These are phyloP conservation scores for Suillus occidentalis DNA, from an alignment of 768 basidiomycete species.

Conservation along the genomic window DNA sequence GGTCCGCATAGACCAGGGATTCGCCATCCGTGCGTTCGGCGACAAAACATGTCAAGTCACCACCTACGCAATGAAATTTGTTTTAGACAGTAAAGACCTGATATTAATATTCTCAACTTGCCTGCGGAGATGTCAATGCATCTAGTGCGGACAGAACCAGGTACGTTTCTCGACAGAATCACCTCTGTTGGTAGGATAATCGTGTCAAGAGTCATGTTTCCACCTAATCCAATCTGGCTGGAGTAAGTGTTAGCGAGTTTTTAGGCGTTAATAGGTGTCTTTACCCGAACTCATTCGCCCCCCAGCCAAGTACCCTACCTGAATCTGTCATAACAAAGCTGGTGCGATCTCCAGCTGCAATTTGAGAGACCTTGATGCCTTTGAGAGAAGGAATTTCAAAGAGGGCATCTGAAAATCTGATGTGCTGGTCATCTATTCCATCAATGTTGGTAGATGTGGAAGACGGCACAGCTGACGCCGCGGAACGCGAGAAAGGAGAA, in stretches of 20 bases:
- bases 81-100: background rate
- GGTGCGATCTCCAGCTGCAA: slow-evolving; percentile 69
- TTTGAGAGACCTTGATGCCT: slow-evolving; percentile 62
- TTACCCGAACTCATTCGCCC: slow-evolving; percentile 85
- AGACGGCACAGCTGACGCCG: slow-evolving; percentile 18
- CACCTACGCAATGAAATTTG: slow-evolving; percentile 39
- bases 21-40: slow-evolving; percentile 52
- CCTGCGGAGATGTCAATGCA: slow-evolving; percentile 71
- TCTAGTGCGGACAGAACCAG: slow-evolving; percentile 49
- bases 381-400: slow-evolving; percentile 77
- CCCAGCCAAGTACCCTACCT: slow-evolving; percentile 85
- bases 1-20: slow-evolving; percentile 42
- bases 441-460: slow-evolving; percentile 27
- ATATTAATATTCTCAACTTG: slow-evolving; percentile 22
- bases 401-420: slow-evolving; percentile 66
- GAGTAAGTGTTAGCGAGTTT: slow-evolving; percentile 7
- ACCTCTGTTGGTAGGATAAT: slow-evolving; percentile 87
- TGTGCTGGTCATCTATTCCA: slow-evolving; percentile 39
- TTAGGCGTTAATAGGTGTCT: slow-evolving; percentile 15
- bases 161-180: slow-evolving; percentile 60
- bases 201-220: slow-evolving; percentile 56
- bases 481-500: slow-evolving; percentile 39
- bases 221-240: slow-evolving; percentile 82
- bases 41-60: slow-evolving; percentile 75
- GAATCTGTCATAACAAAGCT: slow-evolving; percentile 69